Evolutionary conservation across 345 rosid genomes (phyloP).

Genomic region (Chamaenerion angustifolium): DNA sequence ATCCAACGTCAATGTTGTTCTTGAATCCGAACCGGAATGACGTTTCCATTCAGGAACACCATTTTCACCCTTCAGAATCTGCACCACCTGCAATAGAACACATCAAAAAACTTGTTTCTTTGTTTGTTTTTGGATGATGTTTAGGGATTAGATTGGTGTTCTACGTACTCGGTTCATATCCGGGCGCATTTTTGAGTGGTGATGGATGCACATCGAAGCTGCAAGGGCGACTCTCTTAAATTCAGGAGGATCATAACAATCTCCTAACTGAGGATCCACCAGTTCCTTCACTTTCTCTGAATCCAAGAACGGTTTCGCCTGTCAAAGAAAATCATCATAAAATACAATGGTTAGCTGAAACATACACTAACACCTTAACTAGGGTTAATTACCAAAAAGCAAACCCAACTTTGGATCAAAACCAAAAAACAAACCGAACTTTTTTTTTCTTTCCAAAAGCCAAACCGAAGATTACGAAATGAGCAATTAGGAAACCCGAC

Average conservation of each 20-base stretch:
- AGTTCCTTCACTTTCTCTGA: conserved; percentile 25
- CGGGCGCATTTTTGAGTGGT: conserved; percentile 59
- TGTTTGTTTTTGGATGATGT: too few relatives aligned
- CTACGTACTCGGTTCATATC: conserved; percentile 45
- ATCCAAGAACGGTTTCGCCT: conserved; percentile 82
- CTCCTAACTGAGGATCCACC: conserved; percentile 50
- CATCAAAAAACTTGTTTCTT: too few relatives aligned
- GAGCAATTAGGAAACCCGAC: too few relatives aligned
- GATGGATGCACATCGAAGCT: conserved; percentile 70
- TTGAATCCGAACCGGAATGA: conserved; percentile 13
- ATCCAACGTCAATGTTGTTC: conserved; percentile 30
- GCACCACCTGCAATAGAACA: conserved; percentile 31
- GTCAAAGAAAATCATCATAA: background rate
- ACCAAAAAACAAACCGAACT: too few relatives aligned
- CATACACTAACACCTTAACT: too few relatives aligned
- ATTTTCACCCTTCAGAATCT: conserved; percentile 49
- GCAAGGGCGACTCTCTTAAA: conserved; percentile 53
- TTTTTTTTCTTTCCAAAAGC: too few relatives aligned
- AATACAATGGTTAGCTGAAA: too few relatives aligned
- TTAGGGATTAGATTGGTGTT: too few relatives aligned
- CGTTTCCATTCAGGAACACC: conserved; percentile 26
- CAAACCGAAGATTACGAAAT: too few relatives aligned
- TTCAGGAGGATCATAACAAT: conserved; percentile 37
- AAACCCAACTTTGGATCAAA: too few relatives aligned
- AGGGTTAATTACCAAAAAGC: too few relatives aligned